These are phyloP conservation scores for Pisolithus microcarpus DNA, from an alignment of 768 basidiomycete genomes.

Conservation along the genomic window DNA sequence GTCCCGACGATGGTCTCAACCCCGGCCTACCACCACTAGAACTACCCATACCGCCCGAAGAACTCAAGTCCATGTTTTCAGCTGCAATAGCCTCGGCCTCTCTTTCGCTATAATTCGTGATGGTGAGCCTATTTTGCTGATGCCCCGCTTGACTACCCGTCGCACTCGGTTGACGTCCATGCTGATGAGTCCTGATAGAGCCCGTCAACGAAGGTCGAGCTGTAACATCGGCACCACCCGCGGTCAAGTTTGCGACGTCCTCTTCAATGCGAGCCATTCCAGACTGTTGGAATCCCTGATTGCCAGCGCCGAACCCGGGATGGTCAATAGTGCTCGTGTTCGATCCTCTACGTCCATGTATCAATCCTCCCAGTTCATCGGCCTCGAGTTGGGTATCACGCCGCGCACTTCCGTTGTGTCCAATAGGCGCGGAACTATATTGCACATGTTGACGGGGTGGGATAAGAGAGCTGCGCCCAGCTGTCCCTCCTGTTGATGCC, in stretches of 20 bases:
- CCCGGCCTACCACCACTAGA: not conserved
- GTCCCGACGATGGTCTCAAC: constrained; percentile 21
- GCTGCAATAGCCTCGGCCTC: constrained; percentile 40
- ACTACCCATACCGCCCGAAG: constrained; percentile 10
- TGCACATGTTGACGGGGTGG: constrained; percentile 17
- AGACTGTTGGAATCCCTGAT: constrained; percentile 8
- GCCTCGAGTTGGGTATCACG: constrained; percentile 4
- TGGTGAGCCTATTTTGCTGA: constrained; percentile 32
- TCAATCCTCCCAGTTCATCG: constrained; percentile 19
- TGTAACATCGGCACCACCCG: not conserved
- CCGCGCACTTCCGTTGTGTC: constrained; percentile 12
- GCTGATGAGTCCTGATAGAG: constrained; percentile 5
- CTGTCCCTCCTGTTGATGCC: not conserved
- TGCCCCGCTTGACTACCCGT: not conserved
- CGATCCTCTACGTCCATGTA: constrained; percentile 4
- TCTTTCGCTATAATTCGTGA: constrained; percentile 35
- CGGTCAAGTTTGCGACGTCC: constrained; percentile 7
- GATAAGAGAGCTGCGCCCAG: constrained; percentile 6
- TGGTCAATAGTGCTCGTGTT: constrained; percentile 20
- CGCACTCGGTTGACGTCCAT: constrained; percentile 28
- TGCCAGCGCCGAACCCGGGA: constrained; percentile 18
- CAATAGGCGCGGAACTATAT: constrained; percentile 24
- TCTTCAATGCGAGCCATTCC: constrained; percentile 22
- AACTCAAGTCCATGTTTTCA: constrained; percentile 18
- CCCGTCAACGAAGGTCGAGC: constrained; percentile 5